Base-by-base conservation (phyloP, 2,329 filamentous ascomycete species). In the Sordariomycetes sp. region DNA sequence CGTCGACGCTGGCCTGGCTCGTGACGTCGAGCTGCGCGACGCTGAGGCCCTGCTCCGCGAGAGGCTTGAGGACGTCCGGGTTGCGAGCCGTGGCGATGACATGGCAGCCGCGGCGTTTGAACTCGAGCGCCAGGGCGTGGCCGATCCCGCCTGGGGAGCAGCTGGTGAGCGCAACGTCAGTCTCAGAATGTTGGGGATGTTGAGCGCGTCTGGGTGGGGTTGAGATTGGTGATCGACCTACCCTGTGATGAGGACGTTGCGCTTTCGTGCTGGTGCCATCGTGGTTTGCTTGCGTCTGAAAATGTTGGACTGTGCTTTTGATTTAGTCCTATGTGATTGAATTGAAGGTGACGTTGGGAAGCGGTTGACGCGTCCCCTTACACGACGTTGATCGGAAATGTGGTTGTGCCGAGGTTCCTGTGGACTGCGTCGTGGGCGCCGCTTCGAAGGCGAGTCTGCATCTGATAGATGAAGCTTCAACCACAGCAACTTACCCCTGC, bases 81-180 rank as follows among this genome's bases (percentile, higher is more conserved):
- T 32, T 38, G 14, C 44, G 40, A 15, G 44, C 44, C 8, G 44
- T 46, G 17, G 42, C 43, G 21, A 44, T 42, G 27, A 44, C 42
- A 37, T 40, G 24, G 24, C 37, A 42, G 30, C 34, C 72, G 53
- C 63, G 61, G 9, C 49, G 54, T 25, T 73, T 64, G 33, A 75
- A 76, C 40, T 72, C 70, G 2, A 63, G 45, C 12, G 66, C 71
- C 9, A 77, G 35, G 3, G 65, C 66, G 46, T 72, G 63, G 25
- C 72, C 72, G 38, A 77, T 76, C 20, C 72, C 72, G 11, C 72
- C 72, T 2, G 72, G 69, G 6, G 72, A 68, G 46, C 72, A 75
- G 11, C 72, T 76, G 14, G 36, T 17, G 11, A 17, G n/a, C 15
- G n/a, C 8, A n/a, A 23, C 10, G 30, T 43, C 16, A 40, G 21